These are phyloP conservation scores for Suillus weaverae DNA, from an alignment of 768 basidiomycete species.

Conservation along the genomic window DNA sequence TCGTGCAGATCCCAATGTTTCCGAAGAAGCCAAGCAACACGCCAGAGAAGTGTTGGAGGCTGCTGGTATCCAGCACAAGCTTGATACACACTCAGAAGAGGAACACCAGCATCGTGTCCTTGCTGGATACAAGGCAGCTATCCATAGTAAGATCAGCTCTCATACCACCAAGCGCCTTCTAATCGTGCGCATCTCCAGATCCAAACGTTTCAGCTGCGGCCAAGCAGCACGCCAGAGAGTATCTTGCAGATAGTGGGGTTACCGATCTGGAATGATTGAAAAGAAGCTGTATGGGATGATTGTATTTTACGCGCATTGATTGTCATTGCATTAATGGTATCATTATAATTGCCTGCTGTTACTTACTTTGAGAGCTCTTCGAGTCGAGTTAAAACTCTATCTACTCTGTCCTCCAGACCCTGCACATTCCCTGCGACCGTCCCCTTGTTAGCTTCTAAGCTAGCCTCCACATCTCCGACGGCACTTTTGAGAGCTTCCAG, in stretches of 20 bases:
- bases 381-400: slow-evolving; percentile 45
- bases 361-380: slow-evolving; percentile 32
- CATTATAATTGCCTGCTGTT: slow-evolving; percentile 5
- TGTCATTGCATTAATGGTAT: neutral
- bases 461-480: slow-evolving; percentile 69
- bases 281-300: neutral
- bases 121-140: slow-evolving; percentile 57
- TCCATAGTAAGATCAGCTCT: slow-evolving; percentile 37
- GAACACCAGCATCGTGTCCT: slow-evolving; percentile 48
- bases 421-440: slow-evolving; percentile 74
- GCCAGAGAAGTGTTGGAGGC: slow-evolving; percentile 54
- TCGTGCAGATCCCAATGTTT: slow-evolving; percentile 43
- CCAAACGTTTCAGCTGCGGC: slow-evolving; percentile 48
- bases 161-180: neutral
- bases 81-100: slow-evolving; percentile 31
- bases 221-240: slow-evolving; percentile 48
- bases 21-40: slow-evolving; percentile 50
- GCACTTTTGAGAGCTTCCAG: slow-evolving; percentile 70
- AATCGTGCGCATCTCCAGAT: slow-evolving; percentile 30
- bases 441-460: slow-evolving; percentile 69
- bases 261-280: slow-evolving; percentile 9
- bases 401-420: slow-evolving; percentile 63
- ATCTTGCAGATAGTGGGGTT: slow-evolving; percentile 33
- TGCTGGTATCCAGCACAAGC: slow-evolving; percentile 38
- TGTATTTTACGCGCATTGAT: neutral